phyloP scores from a whole-genome alignment of 1,284 basidiomycete species.

The Cryptococcus sp. region DNA sequence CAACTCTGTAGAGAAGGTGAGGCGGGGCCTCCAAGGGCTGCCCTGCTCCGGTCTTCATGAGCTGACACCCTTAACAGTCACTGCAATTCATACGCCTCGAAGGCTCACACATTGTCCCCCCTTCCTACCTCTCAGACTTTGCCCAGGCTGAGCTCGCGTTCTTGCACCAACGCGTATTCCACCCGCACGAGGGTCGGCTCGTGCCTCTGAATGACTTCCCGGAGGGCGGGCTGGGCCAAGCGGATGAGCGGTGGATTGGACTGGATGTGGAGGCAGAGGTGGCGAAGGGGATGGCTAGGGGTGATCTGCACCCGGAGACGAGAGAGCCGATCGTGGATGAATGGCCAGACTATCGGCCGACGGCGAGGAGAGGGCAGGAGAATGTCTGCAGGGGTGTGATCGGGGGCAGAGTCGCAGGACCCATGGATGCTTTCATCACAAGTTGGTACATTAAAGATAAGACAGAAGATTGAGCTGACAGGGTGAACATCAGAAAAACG shows the following conservation, averaged over 20 bases:
- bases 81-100: constrained; percentile 76
- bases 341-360: constrained; percentile 59
- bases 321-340: constrained; percentile 71
- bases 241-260: constrained; percentile 71
- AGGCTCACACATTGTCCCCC: constrained; percentile 78
- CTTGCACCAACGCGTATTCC: constrained; percentile 88
- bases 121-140: constrained; percentile 66
- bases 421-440: constrained; percentile 44
- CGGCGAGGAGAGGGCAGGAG: not conserved
- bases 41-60: not conserved
- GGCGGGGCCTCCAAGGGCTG: not conserved
- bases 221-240: constrained; percentile 56
- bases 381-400: not conserved
- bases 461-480: not conserved
- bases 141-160: constrained; percentile 85
- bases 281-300: constrained; percentile 63
- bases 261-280: constrained; percentile 49
- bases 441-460: constrained; percentile 20
- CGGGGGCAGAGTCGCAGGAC: constrained; percentile 3
- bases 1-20: constrained; percentile 79
- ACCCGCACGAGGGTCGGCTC: constrained; percentile 63
- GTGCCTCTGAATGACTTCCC: constrained; percentile 65
- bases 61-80: constrained; percentile 33
- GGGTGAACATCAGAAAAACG: constrained; percentile 17
- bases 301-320: constrained; percentile 74